These are phyloP conservation scores for Pyrus hybrid DNA, from an alignment of 331 rosid species.

Conservation along the genomic window DNA sequence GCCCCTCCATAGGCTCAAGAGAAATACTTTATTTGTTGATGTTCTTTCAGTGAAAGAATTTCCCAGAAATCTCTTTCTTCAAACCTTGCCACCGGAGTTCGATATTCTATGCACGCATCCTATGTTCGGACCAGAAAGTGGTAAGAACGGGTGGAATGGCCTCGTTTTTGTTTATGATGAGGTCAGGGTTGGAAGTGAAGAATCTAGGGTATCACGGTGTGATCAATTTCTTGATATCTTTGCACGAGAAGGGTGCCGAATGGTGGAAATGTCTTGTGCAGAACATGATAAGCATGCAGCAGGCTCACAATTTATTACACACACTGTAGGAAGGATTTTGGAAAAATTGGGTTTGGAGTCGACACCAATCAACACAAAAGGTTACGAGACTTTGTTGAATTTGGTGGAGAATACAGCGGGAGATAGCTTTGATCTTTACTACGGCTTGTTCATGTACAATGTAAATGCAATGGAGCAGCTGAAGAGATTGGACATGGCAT, in stretches of 20 bases:
- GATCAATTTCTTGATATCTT: constrained; percentile 61
- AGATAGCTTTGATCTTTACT: constrained; percentile 79
- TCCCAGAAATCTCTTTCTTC: constrained; percentile 66
- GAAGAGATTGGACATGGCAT: constrained; percentile 50
- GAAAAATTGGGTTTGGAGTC: constrained; percentile 55
- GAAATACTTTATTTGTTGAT: constrained; percentile 76
- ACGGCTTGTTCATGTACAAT: constrained; percentile 80
- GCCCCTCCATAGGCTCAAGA: constrained; percentile 65
- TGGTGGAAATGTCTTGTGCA: constrained; percentile 90
- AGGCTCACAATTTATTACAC: constrained; percentile 83
- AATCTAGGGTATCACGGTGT: constrained; percentile 52
- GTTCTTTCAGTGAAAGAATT: constrained; percentile 85
- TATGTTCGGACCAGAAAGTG: constrained; percentile 96
- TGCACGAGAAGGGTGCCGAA: constrained; percentile 61
- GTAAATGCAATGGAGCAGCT: constrained; percentile 76
- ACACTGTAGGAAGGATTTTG: constrained; percentile 71
- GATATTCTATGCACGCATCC: constrained; percentile 88
- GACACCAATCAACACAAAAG: constrained; percentile 73
- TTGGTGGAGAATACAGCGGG: constrained; percentile 76
- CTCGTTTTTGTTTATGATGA: constrained; percentile 67
- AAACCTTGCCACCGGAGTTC: constrained; percentile 43
- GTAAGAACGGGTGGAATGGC: constrained; percentile 68
- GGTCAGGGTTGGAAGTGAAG: constrained; percentile 56
- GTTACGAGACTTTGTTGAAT: constrained; percentile 65
- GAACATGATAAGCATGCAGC: constrained; percentile 86